Base-by-base conservation (phyloP, 2,329 filamentous ascomycete species). In the Didymella pomorum region DNA sequence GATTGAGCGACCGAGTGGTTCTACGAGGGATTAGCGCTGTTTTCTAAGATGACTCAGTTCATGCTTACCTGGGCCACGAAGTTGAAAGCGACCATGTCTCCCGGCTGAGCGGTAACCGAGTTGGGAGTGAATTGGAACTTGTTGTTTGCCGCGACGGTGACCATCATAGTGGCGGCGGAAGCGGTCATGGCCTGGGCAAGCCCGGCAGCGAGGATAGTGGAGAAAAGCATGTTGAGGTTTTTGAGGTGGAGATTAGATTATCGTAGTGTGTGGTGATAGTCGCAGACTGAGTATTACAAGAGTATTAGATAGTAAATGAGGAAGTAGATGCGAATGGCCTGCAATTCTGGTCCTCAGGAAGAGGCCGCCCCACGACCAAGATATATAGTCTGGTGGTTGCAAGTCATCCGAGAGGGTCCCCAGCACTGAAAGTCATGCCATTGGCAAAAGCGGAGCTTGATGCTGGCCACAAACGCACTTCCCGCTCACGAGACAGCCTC, bases 141-240 rank as follows among this genome's bases (percentile, higher is more conserved):
- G 51, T 71, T 71, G 63, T 72, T 72, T 10, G 68, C 66, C n/a
- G 64, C 70, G 25, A 72, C 70, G 9, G 70, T 71, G 51, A 72
- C 70, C 60, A 63, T 60, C 68, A 71, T 72, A 8, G 66, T 70
- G 31, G 68, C 70, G 39, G 70, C 68, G n/a, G 63, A 70, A 18
- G 55, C 67, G 8, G 62, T 57, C 58, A 68, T 57, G 59, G 63
- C 67, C 59, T 72, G 70, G 47, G 68, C 64, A 39, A 71, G 62
- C 49, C 56, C 66, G 25, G 60, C 65, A 25, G 47, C 52, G 44
- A 69, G 28, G 44, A 72, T 61, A 43, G 41, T 68, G 28, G 52
- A 65, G 54, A 71, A 66, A 45, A 66, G 58, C 70, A 72, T 72
- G n/a, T 42, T 69, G 61, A 16, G 12, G n/a, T 37, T 48, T 42